Percentiles rank a stretch among this genome's conserved stretches.
Evolutionary conservation across 1,284 basidiomycete species (phyloP).

Genomic region (Phlebopus sp.): DNA sequence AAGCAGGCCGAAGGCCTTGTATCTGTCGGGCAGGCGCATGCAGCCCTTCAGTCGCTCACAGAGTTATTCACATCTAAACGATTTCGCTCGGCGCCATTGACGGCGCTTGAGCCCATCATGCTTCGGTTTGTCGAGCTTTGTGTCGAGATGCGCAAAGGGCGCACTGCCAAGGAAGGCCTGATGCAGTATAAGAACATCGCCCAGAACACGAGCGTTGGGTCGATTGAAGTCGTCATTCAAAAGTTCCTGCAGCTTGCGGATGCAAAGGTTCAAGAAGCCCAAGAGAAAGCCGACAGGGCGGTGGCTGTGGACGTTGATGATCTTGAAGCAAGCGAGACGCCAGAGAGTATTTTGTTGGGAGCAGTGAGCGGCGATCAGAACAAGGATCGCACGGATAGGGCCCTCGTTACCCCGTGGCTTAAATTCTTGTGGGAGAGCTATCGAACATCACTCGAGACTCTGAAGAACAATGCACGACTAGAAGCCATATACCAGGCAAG

Average conservation of each 20-base stretch:
- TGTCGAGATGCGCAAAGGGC: constrained; percentile 91
- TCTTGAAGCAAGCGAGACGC: constrained; percentile 88
- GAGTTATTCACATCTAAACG: constrained; percentile 94
- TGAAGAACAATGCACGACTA: constrained; percentile 95
- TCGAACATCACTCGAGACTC: constrained; percentile 92
- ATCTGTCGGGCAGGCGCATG: constrained; percentile 85
- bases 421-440: constrained; percentile 99
- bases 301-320: constrained; percentile 82
- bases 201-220: constrained; percentile 88
- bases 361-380: constrained; percentile 90
- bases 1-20: constrained; percentile 92
- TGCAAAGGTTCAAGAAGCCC: constrained; percentile 83
- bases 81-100: constrained; percentile 89
- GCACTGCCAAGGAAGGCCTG: constrained; percentile 92
- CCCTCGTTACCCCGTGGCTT: constrained; percentile 95
- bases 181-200: constrained; percentile 97
- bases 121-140: constrained; percentile 93
- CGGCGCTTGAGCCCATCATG: constrained; percentile 94
- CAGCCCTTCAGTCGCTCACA: constrained; percentile 85
- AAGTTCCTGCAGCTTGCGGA: constrained; percentile 88
- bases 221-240: constrained; percentile 91
- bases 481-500: constrained; percentile 93
- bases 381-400: constrained; percentile 94
- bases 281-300: constrained; percentile 77
- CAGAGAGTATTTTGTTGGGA: constrained; percentile 86